These are phyloP conservation scores for Suillus cothurnatus DNA, from an alignment of 768 basidiomycete genomes.

Conservation along the genomic window DNA sequence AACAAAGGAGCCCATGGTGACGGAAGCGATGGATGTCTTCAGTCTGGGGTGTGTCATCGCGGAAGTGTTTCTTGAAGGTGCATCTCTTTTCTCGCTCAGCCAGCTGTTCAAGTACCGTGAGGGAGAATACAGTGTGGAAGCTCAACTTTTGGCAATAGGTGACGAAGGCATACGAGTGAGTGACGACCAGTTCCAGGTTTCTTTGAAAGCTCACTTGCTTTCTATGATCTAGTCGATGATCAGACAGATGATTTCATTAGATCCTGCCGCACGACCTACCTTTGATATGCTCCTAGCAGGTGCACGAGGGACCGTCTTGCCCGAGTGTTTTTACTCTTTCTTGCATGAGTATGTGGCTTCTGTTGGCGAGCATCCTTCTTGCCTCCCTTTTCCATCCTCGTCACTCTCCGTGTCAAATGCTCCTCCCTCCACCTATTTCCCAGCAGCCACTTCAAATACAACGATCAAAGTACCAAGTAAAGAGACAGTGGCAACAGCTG, in stretches of 20 bases:
- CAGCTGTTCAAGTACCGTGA: slow-evolving; percentile 94
- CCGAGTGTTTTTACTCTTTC: slow-evolving; percentile 94
- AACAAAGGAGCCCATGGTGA: slow-evolving; percentile 78
- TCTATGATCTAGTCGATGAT: slow-evolving; percentile 68
- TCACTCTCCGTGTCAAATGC: slow-evolving; percentile 35
- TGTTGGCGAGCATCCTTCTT: slow-evolving; percentile 65
- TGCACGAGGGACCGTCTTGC: slow-evolving; percentile 79
- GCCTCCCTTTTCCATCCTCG: slow-evolving; percentile 43
- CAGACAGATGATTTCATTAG: slow-evolving; percentile 85
- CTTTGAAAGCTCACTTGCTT: slow-evolving; percentile 23
- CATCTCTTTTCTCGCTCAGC: slow-evolving; percentile 89
- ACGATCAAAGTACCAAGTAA: slow-evolving; percentile 27
- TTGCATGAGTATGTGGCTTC: slow-evolving; percentile 87
- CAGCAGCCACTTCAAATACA: slow-evolving; percentile 36
- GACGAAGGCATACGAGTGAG: slow-evolving; percentile 82
- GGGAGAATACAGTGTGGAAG: slow-evolving; percentile 78
- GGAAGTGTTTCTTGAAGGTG: slow-evolving; percentile 94
- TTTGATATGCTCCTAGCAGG: slow-evolving; percentile 79
- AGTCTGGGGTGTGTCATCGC: slow-evolving; percentile 94
- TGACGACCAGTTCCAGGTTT: slow-evolving; percentile 20
- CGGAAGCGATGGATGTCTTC: slow-evolving; percentile 98
- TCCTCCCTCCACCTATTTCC: slow-evolving; percentile 31
- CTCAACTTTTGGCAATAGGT: slow-evolving; percentile 71
- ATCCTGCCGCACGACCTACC: slow-evolving; percentile 74
- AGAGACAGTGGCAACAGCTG: slow-evolving; percentile 11